These are phyloP conservation scores for Apiospora hydei DNA, from an alignment of 2,329 filamentous ascomycete genomes.

Conservation along the genomic window DNA sequence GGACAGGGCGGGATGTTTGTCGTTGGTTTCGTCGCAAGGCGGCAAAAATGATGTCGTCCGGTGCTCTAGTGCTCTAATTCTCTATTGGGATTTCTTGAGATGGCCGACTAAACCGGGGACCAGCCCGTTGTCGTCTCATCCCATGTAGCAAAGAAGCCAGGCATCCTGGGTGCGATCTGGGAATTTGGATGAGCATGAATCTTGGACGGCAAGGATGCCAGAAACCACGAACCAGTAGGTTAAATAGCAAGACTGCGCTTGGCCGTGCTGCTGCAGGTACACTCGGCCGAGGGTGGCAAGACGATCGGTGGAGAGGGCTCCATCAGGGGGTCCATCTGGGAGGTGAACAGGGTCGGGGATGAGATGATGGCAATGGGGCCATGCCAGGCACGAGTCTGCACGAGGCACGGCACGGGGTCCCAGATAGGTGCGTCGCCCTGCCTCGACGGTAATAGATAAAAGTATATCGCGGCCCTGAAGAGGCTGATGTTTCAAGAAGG, in stretches of 20 bases:
- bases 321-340: background rate
- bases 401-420: background rate
- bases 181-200: conserved; percentile 13
- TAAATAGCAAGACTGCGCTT: background rate
- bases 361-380: background rate
- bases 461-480: background rate
- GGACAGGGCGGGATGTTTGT: conserved; percentile 1
- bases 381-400: background rate
- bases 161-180: conserved; percentile 17
- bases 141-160: conserved; percentile 17
- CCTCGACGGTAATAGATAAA: background rate
- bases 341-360: background rate
- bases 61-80: conserved; percentile 4
- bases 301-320: conserved; percentile 13
- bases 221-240: conserved; percentile 14
- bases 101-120: conserved; percentile 9
- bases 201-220: background rate
- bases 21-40: background rate
- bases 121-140: conserved; percentile 19
- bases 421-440: background rate
- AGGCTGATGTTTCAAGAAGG: conserved; percentile 14
- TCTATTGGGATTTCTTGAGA: conserved; percentile 2
- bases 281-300: background rate
- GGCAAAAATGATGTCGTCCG: conserved; percentile 1
- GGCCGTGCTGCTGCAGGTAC: background rate